Evolutionary conservation across 768 basidiomycete genomes (phyloP).

Genomic region (Roridomyces roridus): DNA sequence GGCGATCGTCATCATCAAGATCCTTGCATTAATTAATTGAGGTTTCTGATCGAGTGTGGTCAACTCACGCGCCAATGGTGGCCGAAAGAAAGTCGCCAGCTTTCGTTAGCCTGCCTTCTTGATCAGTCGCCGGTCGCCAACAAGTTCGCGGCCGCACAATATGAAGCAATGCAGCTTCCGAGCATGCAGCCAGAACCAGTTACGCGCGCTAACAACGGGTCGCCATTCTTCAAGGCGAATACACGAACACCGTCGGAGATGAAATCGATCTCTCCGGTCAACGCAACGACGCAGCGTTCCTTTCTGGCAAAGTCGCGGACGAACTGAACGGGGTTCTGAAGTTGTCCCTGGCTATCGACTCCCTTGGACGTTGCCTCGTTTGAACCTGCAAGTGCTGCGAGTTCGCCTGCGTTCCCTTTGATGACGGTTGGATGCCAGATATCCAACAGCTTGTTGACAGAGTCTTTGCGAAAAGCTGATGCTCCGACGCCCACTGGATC

Average conservation of each 20-base stretch:
- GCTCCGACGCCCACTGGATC: slow-evolving; percentile 95
- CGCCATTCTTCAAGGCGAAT: slow-evolving; percentile 77
- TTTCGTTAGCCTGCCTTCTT: slow-evolving; percentile 23
- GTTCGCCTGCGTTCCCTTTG: slow-evolving; percentile 93
- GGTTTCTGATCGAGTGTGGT: neutral
- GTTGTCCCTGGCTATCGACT: slow-evolving; percentile 88
- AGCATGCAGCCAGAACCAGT: slow-evolving; percentile 92
- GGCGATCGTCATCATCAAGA: slow-evolving; percentile 65
- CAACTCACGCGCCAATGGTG: slow-evolving; percentile 75
- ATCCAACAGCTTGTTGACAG: slow-evolving; percentile 68
- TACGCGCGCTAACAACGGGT: slow-evolving; percentile 74
- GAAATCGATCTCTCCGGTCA: slow-evolving; percentile 84
- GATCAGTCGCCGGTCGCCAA: slow-evolving; percentile 39
- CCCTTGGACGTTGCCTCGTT: slow-evolving; percentile 80
- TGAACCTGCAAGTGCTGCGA: slow-evolving; percentile 79
- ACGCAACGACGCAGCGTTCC: slow-evolving; percentile 80
- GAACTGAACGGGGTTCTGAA: slow-evolving; percentile 74
- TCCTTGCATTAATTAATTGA: slow-evolving; percentile 38
- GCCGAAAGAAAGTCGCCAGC: slow-evolving; percentile 79
- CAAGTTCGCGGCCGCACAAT: slow-evolving; percentile 70
- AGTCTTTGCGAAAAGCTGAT: slow-evolving; percentile 68
- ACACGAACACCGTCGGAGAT: slow-evolving; percentile 81
- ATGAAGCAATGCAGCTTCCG: slow-evolving; percentile 79
- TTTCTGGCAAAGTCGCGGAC: slow-evolving; percentile 72
- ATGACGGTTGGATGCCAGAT: slow-evolving; percentile 89